Percentiles rank a stretch among this genome's conserved stretches.
Conservation (phyloP, 2,329 filamentous ascomycete genomes). For the Scopulariopsis brevicaulis region DNA sequence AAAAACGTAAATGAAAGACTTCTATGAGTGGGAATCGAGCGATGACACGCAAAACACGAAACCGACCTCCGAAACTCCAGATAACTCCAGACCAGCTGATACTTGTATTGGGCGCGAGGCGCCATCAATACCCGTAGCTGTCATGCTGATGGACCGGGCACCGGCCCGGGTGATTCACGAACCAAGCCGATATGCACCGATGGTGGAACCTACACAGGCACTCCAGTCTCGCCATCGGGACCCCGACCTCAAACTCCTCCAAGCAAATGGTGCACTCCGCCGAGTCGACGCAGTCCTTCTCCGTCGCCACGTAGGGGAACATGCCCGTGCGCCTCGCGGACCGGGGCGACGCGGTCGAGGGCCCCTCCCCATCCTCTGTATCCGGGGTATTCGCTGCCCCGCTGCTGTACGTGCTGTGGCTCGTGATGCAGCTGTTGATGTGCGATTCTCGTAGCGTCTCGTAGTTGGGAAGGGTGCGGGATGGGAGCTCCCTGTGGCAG, state of each 20-base stretch:
- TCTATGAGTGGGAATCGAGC: not conserved
- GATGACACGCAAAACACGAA: not conserved
- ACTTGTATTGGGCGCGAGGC: not conserved
- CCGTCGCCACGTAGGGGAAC: constrained; percentile 52
- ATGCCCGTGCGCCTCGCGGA: constrained; percentile 42
- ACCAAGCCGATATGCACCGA: constrained; percentile 51
- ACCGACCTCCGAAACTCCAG: not conserved
- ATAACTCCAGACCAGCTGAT: not conserved
- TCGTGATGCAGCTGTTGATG: constrained; percentile 44
- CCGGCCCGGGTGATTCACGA: constrained; percentile 46
- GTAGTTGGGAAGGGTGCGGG: constrained; percentile 37
- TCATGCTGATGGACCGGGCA: constrained; percentile 58
- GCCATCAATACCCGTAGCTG: constrained; percentile 36
- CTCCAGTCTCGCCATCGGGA: constrained; percentile 53
- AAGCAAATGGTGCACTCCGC: constrained; percentile 59
- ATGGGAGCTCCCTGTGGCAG: constrained; percentile 61
- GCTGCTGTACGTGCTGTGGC: constrained; percentile 38
- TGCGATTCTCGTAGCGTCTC: constrained; percentile 45
- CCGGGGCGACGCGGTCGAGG: constrained; percentile 10
- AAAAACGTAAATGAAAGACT: not conserved
- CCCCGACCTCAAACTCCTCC: constrained; percentile 52
- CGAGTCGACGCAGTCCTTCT: constrained; percentile 57
- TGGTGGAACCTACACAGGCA: constrained; percentile 56
- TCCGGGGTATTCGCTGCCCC: constrained; percentile 12
- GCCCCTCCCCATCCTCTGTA: constrained; percentile 10